Conservation (phyloP, 768 basidiomycete species). For the Butyriboletus loyo region DNA sequence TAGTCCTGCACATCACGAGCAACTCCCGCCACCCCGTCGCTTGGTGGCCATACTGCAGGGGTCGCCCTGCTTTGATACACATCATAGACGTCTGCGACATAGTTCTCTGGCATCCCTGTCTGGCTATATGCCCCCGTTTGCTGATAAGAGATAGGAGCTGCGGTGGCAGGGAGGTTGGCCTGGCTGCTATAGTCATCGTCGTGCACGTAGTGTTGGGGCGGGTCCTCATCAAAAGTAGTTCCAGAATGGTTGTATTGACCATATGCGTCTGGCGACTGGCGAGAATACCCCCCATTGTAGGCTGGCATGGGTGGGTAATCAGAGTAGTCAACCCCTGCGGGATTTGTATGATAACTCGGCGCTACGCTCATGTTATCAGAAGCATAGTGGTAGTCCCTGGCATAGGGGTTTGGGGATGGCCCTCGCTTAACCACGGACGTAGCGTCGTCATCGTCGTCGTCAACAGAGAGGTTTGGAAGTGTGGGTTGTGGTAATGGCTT, state of each 20-base stretch:
- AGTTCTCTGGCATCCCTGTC: conserved; percentile 23
- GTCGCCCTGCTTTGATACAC: conserved; percentile 52
- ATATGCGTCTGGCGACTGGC: conserved; percentile 50
- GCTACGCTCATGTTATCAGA: conserved; percentile 45
- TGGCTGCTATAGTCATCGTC: conserved; percentile 72
- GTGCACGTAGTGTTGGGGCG: conserved; percentile 45
- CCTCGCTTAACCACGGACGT: conserved; percentile 55
- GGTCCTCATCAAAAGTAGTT: conserved; percentile 52
- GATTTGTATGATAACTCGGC: conserved; percentile 34
- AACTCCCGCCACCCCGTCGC: conserved; percentile 30
- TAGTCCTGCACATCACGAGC: conserved; percentile 41
- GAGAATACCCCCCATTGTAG: conserved; percentile 62
- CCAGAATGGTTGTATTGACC: conserved; percentile 60
- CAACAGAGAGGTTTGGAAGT: conserved; percentile 85
- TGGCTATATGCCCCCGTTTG: conserved; percentile 20
- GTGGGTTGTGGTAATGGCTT: conserved; percentile 90
- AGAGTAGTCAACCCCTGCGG: conserved; percentile 40
- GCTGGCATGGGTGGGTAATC: conserved; percentile 74
- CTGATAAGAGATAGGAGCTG: conserved; percentile 57
- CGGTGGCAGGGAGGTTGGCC: conserved; percentile 52
- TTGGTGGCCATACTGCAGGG: conserved; percentile 32
- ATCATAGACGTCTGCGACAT: conserved; percentile 48
- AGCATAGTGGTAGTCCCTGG: conserved; percentile 54
- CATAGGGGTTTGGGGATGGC: conserved; percentile 51
- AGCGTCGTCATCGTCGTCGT: conserved; percentile 63